phyloP scores from a whole-genome alignment of 129 eudicot genomes.

The Flaveria sonorensis region DNA sequence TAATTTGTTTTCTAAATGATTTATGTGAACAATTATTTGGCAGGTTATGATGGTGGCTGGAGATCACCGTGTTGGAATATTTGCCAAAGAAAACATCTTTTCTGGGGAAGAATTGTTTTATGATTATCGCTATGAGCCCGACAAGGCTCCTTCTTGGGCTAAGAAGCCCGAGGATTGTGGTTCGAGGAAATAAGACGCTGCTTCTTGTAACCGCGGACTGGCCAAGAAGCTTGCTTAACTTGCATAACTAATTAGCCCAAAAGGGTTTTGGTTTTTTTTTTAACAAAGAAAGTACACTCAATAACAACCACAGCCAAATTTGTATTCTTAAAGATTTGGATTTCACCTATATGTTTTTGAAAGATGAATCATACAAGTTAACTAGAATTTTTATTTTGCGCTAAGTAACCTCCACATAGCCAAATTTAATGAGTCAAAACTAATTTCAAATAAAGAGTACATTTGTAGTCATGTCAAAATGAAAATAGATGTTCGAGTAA shows the following conservation, averaged over 20 bases:
- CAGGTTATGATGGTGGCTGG: constrained; percentile 95
- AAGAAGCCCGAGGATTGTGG: constrained; percentile 67
- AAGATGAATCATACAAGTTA: constrained; percentile 9
- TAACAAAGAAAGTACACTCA: constrained; percentile 11
- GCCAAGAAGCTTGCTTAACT: constrained; percentile 67
- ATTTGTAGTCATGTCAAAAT: no score
- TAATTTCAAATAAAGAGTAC: no score
- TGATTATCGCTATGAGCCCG: constrained; percentile 82
- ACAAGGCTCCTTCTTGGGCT: constrained; percentile 90
- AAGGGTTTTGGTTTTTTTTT: constrained; percentile 5
- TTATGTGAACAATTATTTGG: constrained; percentile 15
- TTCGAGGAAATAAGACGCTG: constrained; percentile 52
- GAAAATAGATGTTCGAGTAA: no score
- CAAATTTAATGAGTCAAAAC: no score
- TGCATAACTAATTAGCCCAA: constrained; percentile 1
- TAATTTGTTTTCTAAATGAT: neutral
- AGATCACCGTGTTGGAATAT: constrained; percentile 92
- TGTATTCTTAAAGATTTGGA: constrained; percentile 1
- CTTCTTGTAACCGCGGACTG: constrained; percentile 54
- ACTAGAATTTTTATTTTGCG: neutral
- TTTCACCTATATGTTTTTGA: neutral
- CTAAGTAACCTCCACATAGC: neutral
- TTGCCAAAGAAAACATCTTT: constrained; percentile 70
- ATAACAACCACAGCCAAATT: constrained; percentile 2
- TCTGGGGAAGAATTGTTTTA: constrained; percentile 86